These are phyloP conservation scores for Ascochyta clinopodiicola DNA, from an alignment of 2,329 filamentous ascomycete genomes.

Conservation along the genomic window DNA sequence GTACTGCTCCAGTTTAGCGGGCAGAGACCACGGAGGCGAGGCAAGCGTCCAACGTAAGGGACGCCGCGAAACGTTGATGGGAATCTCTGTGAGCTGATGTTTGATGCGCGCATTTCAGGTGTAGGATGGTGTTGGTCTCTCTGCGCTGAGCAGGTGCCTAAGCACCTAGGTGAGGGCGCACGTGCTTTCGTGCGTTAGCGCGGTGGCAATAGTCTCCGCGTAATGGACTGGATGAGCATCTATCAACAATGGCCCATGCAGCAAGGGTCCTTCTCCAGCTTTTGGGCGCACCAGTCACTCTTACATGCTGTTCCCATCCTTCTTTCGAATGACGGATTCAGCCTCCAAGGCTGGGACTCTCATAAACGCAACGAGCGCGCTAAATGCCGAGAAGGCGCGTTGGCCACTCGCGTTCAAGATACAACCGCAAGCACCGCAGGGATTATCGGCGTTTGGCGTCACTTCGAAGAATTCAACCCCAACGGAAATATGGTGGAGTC, in stretches of 20 bases:
- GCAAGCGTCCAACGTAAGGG: too few relatives aligned
- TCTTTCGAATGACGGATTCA: neutral
- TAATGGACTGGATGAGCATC: neutral
- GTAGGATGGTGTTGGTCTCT: too few relatives aligned
- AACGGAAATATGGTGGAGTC: constrained; percentile 65
- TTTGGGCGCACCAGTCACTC: neutral
- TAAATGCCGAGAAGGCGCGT: constrained; percentile 5
- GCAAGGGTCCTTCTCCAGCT: neutral
- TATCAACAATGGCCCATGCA: neutral
- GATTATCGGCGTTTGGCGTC: constrained; percentile 13
- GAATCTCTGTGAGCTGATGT: too few relatives aligned
- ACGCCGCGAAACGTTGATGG: too few relatives aligned
- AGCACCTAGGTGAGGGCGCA: neutral
- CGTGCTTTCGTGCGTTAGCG: constrained; percentile 11
- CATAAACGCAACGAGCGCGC: neutral
- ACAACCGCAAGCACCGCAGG: constrained; percentile 20
- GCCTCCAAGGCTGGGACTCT: neutral
- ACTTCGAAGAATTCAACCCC: constrained; percentile 2
- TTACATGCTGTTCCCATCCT: neutral
- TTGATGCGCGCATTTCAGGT: too few relatives aligned
- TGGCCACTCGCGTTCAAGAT: constrained; percentile 33
- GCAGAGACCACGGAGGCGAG: too few relatives aligned
- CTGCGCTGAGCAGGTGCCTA: too few relatives aligned
- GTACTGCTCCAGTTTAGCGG: too few relatives aligned
- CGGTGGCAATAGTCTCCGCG: constrained; percentile 3